phyloP scores from a whole-genome alignment of 257 asterid genomes.

The Eucommia ulmoides region DNA sequence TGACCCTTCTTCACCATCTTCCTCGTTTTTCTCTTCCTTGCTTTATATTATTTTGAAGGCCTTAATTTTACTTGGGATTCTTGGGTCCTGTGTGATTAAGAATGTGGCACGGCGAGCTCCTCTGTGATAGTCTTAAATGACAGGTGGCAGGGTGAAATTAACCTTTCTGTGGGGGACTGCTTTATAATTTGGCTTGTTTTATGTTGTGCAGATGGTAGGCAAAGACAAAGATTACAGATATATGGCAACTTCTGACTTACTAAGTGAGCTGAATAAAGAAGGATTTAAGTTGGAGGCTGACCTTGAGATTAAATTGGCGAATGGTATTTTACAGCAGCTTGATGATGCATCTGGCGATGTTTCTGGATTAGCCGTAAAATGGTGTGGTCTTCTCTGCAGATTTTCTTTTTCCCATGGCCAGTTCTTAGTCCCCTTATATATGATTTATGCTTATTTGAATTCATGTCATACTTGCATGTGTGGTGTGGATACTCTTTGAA shows the following conservation, averaged over 20 bases:
- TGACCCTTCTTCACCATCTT: no score
- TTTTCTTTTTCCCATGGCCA: no score
- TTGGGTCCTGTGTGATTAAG: not conserved
- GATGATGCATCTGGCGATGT: slow-evolving; percentile 98
- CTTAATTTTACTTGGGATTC: not conserved
- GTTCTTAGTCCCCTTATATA: no score
- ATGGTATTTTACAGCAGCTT: slow-evolving; percentile 80
- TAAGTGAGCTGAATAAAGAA: slow-evolving; percentile 81
- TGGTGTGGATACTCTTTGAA: no score
- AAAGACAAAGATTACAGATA: slow-evolving; percentile 97
- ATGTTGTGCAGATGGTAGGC: slow-evolving; percentile 77
- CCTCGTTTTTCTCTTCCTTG: not conserved
- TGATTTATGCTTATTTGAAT: no score
- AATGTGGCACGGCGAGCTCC: not conserved
- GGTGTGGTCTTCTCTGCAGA: slow-evolving; percentile 27
- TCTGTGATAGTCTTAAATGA: not conserved
- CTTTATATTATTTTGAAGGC: not conserved
- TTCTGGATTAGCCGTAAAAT: slow-evolving; percentile 97
- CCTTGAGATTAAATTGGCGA: slow-evolving; percentile 71
- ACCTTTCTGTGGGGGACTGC: no score
- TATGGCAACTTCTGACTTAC: slow-evolving; percentile 99
- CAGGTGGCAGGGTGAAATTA: not conserved
- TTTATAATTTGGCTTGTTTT: not conserved
- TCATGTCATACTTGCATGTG: no score
- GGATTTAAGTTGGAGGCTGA: slow-evolving; percentile 76